These are phyloP conservation scores for Panaeolus papilionaceus DNA, from an alignment of 768 basidiomycete species.

Conservation along the genomic window DNA sequence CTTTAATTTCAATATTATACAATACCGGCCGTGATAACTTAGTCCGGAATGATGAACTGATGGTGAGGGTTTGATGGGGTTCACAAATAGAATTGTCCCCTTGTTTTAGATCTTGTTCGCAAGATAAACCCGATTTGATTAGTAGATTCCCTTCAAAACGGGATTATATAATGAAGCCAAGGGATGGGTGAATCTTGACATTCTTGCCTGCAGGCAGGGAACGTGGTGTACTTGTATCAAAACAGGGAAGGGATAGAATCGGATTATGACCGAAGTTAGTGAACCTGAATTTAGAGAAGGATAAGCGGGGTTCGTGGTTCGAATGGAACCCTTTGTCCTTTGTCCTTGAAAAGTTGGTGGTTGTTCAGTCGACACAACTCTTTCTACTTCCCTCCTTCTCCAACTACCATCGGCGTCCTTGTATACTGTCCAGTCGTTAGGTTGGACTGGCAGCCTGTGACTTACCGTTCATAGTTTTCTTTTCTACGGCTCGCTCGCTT, in stretches of 20 bases:
- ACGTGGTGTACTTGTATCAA: constrained; percentile 71
- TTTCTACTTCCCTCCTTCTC: constrained; percentile 40
- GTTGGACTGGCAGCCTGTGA: constrained; percentile 40
- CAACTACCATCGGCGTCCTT: constrained; percentile 38
- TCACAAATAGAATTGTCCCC: too few relatives aligned
- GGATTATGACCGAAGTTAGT: constrained; percentile 48
- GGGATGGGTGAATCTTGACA: constrained; percentile 46
- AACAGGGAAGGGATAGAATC: constrained; percentile 48
- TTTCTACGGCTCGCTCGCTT: constrained; percentile 53
- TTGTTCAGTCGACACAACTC: constrained; percentile 52
- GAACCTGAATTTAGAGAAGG: constrained; percentile 50
- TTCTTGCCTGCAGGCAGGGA: constrained; percentile 78
- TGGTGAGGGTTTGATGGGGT: too few relatives aligned
- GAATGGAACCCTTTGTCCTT: constrained; percentile 48
- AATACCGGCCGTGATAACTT: too few relatives aligned
- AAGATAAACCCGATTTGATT: constrained; percentile 32
- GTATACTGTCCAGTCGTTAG: constrained; percentile 36
- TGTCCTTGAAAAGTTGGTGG: constrained; percentile 59
- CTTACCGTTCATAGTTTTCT: constrained; percentile 35
- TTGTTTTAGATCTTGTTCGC: constrained; percentile 26
- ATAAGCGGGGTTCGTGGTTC: constrained; percentile 43
- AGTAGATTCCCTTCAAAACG: constrained; percentile 22
- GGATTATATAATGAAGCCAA: constrained; percentile 49
- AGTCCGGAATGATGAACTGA: too few relatives aligned
- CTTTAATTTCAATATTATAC: too few relatives aligned